Evolutionary conservation across 2,329 filamentous ascomycete genomes (phyloP), one percentile per base, ranked within the genome.

Genomic region (Sphaerulina vaccinii): DNA sequence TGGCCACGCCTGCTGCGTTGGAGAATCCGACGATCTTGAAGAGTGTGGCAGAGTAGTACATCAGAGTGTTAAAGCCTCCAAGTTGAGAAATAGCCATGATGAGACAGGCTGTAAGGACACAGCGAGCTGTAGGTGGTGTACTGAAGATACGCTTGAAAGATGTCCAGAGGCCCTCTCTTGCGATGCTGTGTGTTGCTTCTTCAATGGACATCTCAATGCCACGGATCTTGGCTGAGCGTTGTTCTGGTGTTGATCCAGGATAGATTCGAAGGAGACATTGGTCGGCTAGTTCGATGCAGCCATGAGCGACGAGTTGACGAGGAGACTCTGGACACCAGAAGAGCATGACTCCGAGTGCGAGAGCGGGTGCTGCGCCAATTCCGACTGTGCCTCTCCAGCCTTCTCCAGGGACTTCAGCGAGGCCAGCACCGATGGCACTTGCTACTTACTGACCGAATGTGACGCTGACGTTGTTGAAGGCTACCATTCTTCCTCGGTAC

Each of bases 371-470:
- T 2, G 67, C 78, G 16, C 77, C 77, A 1, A 73, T 66, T 0
- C 71, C 76, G 3, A 78, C 75, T 71, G 79, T 78, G 36, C 71
- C 75, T 49, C 76, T 61, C 78, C 76, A 79, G n/a, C 73, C 75
- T n/a, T 71, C 63, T 7, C 64, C 54, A 1, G 47, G 27, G 0
- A 76, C 70, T 2, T 72, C 44, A 2, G 63, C 62, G 35, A 70
- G 66, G 1, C 55, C 67, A 2, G 66, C 66, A 27, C 64, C 65
- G 36, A 69, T 59, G 8, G 59, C 62, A 37, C 62, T 66, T 4
- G 63, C 62, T 9, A 70, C 54, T 2, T 69, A 53, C 41, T 69
- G 65, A 3, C 67, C 67, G 37, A 63, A 61, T 33, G 57, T 67
- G 51, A 58, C 71, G 49, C 18, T 70, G 66, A 78, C 73, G 53